A percentile compares a stretch with the other conserved stretches of the same genome.
phyloP scores from a whole-genome alignment of 2,329 filamentous ascomycete genomes.

The Aspergillus calidoustus region DNA sequence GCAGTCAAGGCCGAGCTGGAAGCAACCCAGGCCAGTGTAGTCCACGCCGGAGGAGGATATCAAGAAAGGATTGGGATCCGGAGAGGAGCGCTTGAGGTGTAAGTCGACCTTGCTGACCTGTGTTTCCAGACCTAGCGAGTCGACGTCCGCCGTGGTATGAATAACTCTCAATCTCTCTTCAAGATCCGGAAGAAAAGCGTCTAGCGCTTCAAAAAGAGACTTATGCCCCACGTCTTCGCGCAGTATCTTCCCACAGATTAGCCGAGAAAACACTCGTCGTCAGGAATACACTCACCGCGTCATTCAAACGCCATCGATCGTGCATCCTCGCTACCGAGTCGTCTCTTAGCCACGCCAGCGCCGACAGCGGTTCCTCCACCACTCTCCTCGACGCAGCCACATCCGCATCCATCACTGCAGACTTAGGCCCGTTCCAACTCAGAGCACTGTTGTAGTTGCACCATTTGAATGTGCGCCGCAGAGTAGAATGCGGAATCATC shows the following conservation, averaged over 20 bases:
- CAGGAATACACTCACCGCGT: background rate
- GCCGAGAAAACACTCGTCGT: no score
- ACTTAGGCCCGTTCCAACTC: slow-evolving; percentile 38
- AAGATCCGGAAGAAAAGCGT: slow-evolving; percentile 13
- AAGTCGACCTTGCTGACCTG: background rate
- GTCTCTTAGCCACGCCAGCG: slow-evolving; percentile 45
- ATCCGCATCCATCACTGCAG: slow-evolving; percentile 35
- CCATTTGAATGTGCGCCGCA: slow-evolving; percentile 43
- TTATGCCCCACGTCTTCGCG: background rate
- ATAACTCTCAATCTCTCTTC: slow-evolving; percentile 2
- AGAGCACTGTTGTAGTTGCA: slow-evolving; percentile 43
- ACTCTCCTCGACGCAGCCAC: slow-evolving; percentile 21
- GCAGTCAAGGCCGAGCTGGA: slow-evolving; percentile 32
- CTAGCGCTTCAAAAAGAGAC: slow-evolving; percentile 9
- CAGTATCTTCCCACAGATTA: background rate
- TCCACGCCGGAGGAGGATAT: slow-evolving; percentile 26
- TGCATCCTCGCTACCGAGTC: slow-evolving; percentile 40
- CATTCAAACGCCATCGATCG: slow-evolving; percentile 36
- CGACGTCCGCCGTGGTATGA: background rate
- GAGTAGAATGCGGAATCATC: slow-evolving; percentile 34
- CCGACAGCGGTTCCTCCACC: slow-evolving; percentile 38
- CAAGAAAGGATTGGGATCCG: slow-evolving; percentile 23
- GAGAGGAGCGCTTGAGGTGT: background rate
- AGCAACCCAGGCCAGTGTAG: slow-evolving; percentile 33
- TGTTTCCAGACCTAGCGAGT: background rate